Evolutionary conservation across 208 protist genomes (phyloP).

Genomic region (Acanthamoeba culbertsoni): DNA sequence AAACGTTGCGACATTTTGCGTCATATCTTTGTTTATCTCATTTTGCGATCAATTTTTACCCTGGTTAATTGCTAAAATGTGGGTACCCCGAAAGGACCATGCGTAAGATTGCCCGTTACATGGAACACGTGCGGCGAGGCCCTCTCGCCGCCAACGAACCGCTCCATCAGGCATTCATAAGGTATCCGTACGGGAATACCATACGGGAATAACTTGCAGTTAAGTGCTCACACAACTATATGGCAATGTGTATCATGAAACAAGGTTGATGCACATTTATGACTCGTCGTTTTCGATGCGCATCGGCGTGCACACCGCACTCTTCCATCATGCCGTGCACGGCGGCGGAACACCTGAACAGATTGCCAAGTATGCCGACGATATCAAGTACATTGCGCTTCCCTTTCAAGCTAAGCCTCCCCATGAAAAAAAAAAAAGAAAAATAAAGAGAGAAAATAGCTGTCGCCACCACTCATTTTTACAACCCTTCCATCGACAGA

Average conservation of each 20-base stretch:
- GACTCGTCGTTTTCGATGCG: slow-evolving; percentile 43
- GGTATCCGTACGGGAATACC: background rate
- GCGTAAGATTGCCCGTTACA: slow-evolving; percentile 10
- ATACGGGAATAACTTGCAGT: background rate
- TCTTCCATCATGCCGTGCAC: background rate
- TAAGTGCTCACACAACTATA: background rate
- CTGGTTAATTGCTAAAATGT: too few relatives aligned
- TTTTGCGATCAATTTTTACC: too few relatives aligned
- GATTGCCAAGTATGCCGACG: slow-evolving; percentile 10
- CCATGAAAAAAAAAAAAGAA: too few relatives aligned
- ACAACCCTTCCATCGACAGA: background rate
- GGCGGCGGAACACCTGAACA: slow-evolving; percentile 30
- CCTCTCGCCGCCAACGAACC: background rate
- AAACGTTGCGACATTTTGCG: too few relatives aligned
- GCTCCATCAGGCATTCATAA: background rate
- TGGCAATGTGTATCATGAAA: background rate
- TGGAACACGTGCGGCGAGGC: background rate
- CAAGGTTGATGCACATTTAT: slow-evolving; percentile 31
- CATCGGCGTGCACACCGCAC: slow-evolving; percentile 40
- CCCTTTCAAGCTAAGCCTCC: background rate
- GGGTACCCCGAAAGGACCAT: background rate
- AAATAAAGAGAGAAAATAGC: too few relatives aligned
- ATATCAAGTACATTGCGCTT: background rate
- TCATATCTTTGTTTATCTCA: too few relatives aligned
- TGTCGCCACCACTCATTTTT: background rate